These are phyloP conservation scores for Fusarium torreyae DNA, from an alignment of 2,329 filamentous ascomycete genomes.

Conservation along the genomic window DNA sequence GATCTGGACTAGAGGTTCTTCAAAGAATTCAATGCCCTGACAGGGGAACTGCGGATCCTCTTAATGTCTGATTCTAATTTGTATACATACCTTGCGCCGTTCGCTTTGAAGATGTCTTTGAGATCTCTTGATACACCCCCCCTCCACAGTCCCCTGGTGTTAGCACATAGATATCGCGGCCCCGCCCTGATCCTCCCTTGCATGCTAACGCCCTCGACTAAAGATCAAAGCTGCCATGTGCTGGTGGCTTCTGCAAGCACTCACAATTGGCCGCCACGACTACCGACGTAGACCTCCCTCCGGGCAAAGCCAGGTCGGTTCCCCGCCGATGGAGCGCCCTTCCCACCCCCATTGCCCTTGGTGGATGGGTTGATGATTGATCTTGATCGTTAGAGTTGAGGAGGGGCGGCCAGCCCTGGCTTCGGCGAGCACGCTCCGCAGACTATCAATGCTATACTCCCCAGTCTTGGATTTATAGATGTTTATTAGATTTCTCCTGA, in stretches of 20 bases:
- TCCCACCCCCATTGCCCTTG: conserved; percentile 48
- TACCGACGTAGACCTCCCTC: conserved; percentile 49
- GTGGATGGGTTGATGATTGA: conserved; percentile 52
- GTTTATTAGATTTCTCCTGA: conserved; percentile 53
- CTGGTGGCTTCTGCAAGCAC: conserved; percentile 48
- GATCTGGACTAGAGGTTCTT: conserved; percentile 41
- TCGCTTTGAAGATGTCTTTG: conserved; percentile 43
- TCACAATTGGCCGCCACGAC: conserved; percentile 51
- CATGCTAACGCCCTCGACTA: conserved; percentile 55
- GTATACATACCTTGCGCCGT: conserved; percentile 56
- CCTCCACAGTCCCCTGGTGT: conserved; percentile 44
- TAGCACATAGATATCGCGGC: conserved; percentile 48
- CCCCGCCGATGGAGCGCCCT: conserved; percentile 48
- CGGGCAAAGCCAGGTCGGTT: conserved; percentile 49
- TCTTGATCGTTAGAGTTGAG: conserved; percentile 54
- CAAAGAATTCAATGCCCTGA: conserved; percentile 51
- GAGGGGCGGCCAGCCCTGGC: conserved; percentile 53
- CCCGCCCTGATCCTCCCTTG: conserved; percentile 56
- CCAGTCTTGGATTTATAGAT: conserved; percentile 59
- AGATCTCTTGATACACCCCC: conserved; percentile 44
- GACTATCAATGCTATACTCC: conserved; percentile 52
- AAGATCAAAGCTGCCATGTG: conserved; percentile 56
- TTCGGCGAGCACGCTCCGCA: conserved; percentile 55
- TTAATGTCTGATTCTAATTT: conserved; percentile 60
- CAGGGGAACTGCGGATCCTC: conserved; percentile 45